Percentiles rank a stretch among this genome's conserved stretches.
These are phyloP conservation scores for Hypoxylon sp. DNA, from an alignment of 2,329 filamentous ascomycete species.

Conservation along the genomic window DNA sequence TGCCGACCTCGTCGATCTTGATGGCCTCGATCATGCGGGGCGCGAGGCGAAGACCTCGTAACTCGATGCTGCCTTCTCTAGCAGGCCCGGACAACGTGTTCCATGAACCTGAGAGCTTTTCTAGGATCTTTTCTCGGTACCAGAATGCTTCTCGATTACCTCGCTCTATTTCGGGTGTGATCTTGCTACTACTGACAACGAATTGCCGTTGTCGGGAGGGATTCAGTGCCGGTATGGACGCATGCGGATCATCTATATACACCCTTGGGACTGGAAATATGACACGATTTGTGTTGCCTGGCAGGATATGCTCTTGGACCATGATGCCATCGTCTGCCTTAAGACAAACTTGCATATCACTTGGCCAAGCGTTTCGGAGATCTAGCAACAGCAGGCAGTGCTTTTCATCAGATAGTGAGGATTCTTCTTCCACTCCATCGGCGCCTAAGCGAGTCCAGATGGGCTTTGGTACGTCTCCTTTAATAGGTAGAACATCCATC, in stretches of 20 bases:
- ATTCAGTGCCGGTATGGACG: constrained; percentile 84
- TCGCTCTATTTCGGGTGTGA: constrained; percentile 84
- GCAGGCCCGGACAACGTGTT: constrained; percentile 66
- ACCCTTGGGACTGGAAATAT: constrained; percentile 82
- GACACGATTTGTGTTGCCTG: constrained; percentile 79
- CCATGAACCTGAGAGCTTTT: constrained; percentile 80
- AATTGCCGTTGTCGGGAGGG: constrained; percentile 91
- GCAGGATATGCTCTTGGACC: constrained; percentile 72
- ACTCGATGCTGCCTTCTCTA: constrained; percentile 78
- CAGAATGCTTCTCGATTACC: constrained; percentile 88
- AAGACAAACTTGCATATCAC: constrained; percentile 78
- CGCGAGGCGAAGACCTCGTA: constrained; percentile 81
- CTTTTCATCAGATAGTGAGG: constrained; percentile 65
- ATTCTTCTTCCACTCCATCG: constrained; percentile 54
- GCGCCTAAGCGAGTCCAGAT: constrained; percentile 68
- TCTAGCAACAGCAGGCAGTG: constrained; percentile 87
- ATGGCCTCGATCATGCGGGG: constrained; percentile 86
- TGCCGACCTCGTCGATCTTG: constrained; percentile 82
- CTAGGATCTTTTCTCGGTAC: constrained; percentile 87
- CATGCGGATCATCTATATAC: constrained; percentile 82
- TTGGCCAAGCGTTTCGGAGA: constrained; percentile 91
- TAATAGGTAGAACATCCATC: constrained; percentile 83
- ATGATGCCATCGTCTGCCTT: constrained; percentile 65
- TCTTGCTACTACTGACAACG: constrained; percentile 84
- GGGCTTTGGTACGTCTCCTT: constrained; percentile 73